These are phyloP conservation scores for Ophidiomyces ophidiicola DNA, from an alignment of 2,329 filamentous ascomycete species.

Conservation along the genomic window DNA sequence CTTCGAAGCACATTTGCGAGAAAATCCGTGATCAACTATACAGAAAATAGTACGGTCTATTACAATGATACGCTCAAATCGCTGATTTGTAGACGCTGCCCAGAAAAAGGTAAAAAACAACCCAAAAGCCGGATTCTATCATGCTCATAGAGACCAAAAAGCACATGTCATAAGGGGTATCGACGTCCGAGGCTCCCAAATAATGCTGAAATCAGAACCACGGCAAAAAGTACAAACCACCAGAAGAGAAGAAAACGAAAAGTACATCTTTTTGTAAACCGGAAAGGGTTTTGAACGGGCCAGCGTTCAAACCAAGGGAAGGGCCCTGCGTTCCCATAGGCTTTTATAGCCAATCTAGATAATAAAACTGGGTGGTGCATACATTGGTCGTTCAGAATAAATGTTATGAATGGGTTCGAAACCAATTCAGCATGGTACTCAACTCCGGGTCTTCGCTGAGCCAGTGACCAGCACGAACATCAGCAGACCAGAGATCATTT, in stretches of 20 bases:
- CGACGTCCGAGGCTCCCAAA: constrained; percentile 2
- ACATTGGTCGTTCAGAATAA: not conserved
- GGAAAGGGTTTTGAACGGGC: too few species aligned
- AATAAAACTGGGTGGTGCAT: too few species aligned
- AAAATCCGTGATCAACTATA: not conserved
- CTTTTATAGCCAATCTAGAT: too few species aligned
- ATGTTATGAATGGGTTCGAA: constrained; percentile 24
- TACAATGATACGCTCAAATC: too few species aligned
- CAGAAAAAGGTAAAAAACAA: too few species aligned
- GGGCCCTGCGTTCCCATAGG: too few species aligned
- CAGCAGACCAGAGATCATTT: constrained; percentile 43
- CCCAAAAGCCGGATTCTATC: not conserved
- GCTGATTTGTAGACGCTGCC: too few species aligned
- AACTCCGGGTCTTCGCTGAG: constrained; percentile 48
- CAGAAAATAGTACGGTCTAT: not conserved
- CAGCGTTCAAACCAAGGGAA: too few species aligned
- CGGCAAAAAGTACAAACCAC: not conserved
- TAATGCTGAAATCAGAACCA: not conserved
- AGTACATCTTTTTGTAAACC: not conserved
- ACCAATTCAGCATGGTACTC: constrained; percentile 38
- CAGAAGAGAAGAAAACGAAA: not conserved
- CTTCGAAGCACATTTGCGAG: not conserved
- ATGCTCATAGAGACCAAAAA: constrained; percentile 5
- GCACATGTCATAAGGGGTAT: not conserved
- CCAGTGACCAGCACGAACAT: constrained; percentile 48